phyloP scores from a whole-genome alignment of 2,329 filamentous ascomycete species.

The Alternaria viburni region DNA sequence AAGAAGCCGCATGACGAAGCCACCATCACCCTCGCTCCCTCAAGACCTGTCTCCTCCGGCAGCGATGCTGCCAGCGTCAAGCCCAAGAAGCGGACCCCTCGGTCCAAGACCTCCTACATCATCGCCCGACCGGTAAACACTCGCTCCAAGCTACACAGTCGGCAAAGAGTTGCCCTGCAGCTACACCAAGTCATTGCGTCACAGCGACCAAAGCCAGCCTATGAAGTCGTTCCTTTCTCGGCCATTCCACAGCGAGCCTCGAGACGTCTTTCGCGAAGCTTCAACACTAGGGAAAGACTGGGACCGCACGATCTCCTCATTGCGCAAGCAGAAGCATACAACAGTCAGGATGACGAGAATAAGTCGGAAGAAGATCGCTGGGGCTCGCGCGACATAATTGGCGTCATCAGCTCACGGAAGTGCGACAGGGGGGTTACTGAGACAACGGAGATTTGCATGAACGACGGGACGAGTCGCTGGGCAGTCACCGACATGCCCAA shows the following conservation, averaged over 20 bases:
- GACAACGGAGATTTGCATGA: constrained; percentile 72
- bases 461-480: constrained; percentile 53
- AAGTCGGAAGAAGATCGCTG: constrained; percentile 57
- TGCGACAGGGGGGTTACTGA: constrained; percentile 63
- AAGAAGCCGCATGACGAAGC: constrained; percentile 10
- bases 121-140: constrained; percentile 70
- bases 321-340: constrained; percentile 73
- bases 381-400: constrained; percentile 65
- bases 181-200: constrained; percentile 69
- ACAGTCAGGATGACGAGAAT: constrained; percentile 50
- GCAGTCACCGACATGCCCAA: constrained; percentile 51
- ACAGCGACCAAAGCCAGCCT: constrained; percentile 68
- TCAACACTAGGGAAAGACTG: constrained; percentile 67
- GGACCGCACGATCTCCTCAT: constrained; percentile 74
- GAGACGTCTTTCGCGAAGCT: constrained; percentile 65
- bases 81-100: constrained; percentile 54
- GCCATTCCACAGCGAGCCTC: constrained; percentile 58
- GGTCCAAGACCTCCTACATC: constrained; percentile 68
- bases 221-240: constrained; percentile 77
- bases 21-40: constrained; percentile 25
- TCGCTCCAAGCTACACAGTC: constrained; percentile 68
- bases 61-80: constrained; percentile 47
- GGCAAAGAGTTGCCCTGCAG: constrained; percentile 73
- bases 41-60: constrained; percentile 48
- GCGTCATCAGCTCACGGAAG: constrained; percentile 68